Base-by-base conservation (phyloP, 768 basidiomycete species). In the Leccinum imitatum region DNA sequence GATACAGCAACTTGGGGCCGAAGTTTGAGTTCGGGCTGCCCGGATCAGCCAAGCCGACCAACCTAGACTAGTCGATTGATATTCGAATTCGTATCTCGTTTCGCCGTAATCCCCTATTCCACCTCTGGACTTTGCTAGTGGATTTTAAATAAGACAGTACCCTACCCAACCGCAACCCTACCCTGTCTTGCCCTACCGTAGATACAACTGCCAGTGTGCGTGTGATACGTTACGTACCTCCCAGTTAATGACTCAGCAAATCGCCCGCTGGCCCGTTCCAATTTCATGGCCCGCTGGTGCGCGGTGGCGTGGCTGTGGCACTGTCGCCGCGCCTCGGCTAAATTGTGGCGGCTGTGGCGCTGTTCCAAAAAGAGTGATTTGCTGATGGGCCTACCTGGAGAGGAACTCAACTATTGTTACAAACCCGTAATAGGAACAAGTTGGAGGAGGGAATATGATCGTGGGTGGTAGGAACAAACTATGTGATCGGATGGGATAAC, bases 361-460 rank as follows among this genome's bases (percentile, higher is more conserved):
- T 21, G 21, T 21, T 21, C 21, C 21, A 21, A 21, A 21, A 21
- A 21, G 21, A 21, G 21, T 21, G 21, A 1, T 21, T 21, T 21
- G 21, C 21, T 21, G 21, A n/a, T n/a, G n/a, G n/a, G n/a, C 41
- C 69, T 30, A 73, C 44, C 46, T 59, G 30, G 30, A 56, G 69
- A 41, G 39, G 39, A 41, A 35, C 30, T 63, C 52, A 58, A 73
- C 73, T 73, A 74, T 31, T 66, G 56, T 65, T 73, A 73, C 72
- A 73, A 56, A 44, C 41, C 33, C 64, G 68, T 75, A 74, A 69
- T 63, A 74, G 66, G 63, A 73, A 68, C 71, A 61, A 19, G 41
- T 44, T 63, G 63, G 60, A 23, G 46, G 46, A 47, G 13, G 19
- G 54, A 59, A 64, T 71, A 71, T 61, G 67, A 44, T 44, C 41